Conservation (phyloP, 352 stramenopile genomes). For the Phytopythium boreale region DNA sequence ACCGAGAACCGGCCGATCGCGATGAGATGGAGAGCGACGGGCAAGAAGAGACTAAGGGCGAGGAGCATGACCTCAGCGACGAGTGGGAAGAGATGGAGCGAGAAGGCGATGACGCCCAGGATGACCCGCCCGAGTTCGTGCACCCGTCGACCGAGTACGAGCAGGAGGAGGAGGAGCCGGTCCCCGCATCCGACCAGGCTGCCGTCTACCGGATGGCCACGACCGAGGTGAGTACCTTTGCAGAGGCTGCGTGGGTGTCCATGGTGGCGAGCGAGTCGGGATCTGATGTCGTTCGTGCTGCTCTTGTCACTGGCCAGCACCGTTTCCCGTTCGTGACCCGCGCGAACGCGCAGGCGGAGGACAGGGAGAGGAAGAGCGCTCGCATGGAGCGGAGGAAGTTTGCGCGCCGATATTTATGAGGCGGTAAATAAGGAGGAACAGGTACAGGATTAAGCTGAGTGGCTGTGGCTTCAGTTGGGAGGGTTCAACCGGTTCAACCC, state of each 20-base stretch:
- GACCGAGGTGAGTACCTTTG: slow-evolving; percentile 18
- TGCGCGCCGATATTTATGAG: slow-evolving; percentile 9
- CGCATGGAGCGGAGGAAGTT: slow-evolving; percentile 8
- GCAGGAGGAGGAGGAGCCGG: slow-evolving; percentile 2
- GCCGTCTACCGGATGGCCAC: slow-evolving; percentile 15
- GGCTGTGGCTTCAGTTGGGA: not conserved
- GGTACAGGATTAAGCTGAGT: not conserved
- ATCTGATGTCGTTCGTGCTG: not conserved
- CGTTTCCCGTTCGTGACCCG: slow-evolving; percentile 6
- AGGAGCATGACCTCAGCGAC: slow-evolving; percentile 2
- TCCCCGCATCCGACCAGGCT: slow-evolving; percentile 3
- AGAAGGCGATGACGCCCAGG: not conserved
- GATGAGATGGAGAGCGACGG: slow-evolving; percentile 10
- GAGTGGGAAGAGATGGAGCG: slow-evolving; percentile 10
- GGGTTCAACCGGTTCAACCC: not conserved
- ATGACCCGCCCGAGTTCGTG: slow-evolving; percentile 1
- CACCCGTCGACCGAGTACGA: slow-evolving; percentile 1
- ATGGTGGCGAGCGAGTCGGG: not conserved
- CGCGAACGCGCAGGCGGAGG: not conserved
- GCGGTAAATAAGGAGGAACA: not conserved
- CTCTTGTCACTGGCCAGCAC: not conserved
- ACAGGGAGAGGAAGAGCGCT: not conserved
- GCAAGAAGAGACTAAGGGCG: slow-evolving; percentile 4
- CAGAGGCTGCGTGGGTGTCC: no score
- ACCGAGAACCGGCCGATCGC: not conserved